Percentiles rank a stretch among this genome's conserved stretches.
These are phyloP conservation scores for Ophiocordyceps sinensis DNA, from an alignment of 2,329 filamentous ascomycete genomes.

Conservation along the genomic window DNA sequence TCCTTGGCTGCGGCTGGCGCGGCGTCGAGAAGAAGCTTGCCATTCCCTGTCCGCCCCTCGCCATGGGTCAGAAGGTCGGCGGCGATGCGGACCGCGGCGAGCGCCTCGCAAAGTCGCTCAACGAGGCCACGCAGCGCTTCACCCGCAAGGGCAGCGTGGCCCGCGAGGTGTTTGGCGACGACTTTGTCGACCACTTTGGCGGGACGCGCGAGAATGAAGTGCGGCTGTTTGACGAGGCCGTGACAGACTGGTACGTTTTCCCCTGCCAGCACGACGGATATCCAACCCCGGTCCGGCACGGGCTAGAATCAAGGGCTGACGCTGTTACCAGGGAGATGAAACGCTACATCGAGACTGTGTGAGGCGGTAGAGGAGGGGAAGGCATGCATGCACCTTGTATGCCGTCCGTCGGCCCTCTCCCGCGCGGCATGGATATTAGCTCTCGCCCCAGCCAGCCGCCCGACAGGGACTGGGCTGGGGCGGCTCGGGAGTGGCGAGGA, in stretches of 20 bases:
- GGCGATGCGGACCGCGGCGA: conserved; percentile 55
- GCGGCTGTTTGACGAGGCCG: conserved; percentile 82
- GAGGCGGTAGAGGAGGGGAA: neutral
- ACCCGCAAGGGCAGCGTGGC: conserved; percentile 68
- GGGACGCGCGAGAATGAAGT: conserved; percentile 89
- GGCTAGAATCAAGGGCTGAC: conserved; percentile 3
- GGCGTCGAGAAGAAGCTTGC: conserved; percentile 86
- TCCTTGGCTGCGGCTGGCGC: conserved; percentile 78
- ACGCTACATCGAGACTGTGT: conserved; percentile 34
- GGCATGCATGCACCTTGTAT: too few relatives aligned
- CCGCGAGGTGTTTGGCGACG: conserved; percentile 85
- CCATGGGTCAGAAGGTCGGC: conserved; percentile 72
- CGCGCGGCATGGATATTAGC: too few relatives aligned
- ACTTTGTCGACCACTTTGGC: conserved; percentile 90
- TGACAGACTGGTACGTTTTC: conserved; percentile 77
- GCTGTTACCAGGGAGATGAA: conserved; percentile 48
- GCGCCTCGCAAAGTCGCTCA: conserved; percentile 68
- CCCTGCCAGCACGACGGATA: neutral
- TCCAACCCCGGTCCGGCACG: too few relatives aligned
- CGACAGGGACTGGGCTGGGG: too few relatives aligned
- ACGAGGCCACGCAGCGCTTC: conserved; percentile 72
- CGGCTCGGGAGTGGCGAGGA: too few relatives aligned
- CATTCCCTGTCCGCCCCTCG: conserved; percentile 68
- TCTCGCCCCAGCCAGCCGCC: too few relatives aligned
- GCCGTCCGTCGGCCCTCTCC: too few relatives aligned